Evolutionary conservation across 768 basidiomycete genomes (phyloP), one percentile per base, ranked within the genome.

Genomic region (Boletus tylopilopsis): DNA sequence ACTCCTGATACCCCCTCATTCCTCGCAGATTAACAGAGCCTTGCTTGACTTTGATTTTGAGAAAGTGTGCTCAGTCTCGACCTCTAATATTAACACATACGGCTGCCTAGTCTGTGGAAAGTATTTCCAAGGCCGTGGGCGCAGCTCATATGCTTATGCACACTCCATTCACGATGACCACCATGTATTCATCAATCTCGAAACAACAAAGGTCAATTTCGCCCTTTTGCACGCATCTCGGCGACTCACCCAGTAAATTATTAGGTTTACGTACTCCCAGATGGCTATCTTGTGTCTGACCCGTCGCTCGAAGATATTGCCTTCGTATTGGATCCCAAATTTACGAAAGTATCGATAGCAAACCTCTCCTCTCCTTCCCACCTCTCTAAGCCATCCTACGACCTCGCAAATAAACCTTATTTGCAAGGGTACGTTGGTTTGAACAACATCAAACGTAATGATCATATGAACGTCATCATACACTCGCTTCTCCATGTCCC

Each of bases 81-180:
- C 92, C 47, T 89, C 90, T 35, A 95, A 98, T 70, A 94, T 96
- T 77, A 96, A 99, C 70, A 89, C 88, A 55, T 99, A 99, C 64
- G 93, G 91, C 29, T 99, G 96, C 66, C 81, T 99, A 45, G 94
- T 98, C 15, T 94, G 92, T 66, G 96, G 96, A 47, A 98, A 96
- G 73, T 99, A 97, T 68, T 98, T 96, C 65, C 95, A 98, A 76
- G 96, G 96, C 22, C 77, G 96, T 61, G 95, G 96, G 30, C 85
- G 87, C 55, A 90, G 79, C 38, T 93, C 93, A 49, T 94, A 93
- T 65, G 96, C 96, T 21, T 99, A 96, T 69, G 82, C 93, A 15
- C 96, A 99, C 71, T 89, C 94, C 39, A 94, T 99, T 55, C 91
- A 94, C 62, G 93, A 98, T 51, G 94, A 96, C 69, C 94, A 99